A percentile compares a stretch with the other conserved stretches of the same genome.
Conservation (phyloP, 2,329 filamentous ascomycete species). For the Hymenoscyphus infarciens region DNA sequence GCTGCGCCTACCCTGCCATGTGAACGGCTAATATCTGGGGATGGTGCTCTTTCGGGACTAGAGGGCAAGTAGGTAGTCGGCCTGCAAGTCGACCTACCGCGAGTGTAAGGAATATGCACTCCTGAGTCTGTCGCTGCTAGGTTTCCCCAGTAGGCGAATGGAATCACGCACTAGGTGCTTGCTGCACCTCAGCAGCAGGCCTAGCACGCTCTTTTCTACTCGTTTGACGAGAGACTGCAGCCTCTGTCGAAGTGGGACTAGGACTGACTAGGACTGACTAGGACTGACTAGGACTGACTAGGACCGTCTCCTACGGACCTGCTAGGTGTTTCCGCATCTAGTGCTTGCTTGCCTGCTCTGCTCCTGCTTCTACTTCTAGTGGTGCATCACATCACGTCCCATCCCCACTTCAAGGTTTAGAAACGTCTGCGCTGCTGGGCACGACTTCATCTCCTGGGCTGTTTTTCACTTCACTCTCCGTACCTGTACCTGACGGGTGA, state of each 20-base stretch:
- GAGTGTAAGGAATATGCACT: neutral
- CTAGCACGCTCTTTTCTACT: neutral
- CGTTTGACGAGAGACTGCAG: neutral
- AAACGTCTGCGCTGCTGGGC: neutral
- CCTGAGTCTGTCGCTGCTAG: neutral
- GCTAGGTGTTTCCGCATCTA: no score
- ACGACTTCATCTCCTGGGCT: neutral
- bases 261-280: no score
- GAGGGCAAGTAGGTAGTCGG: neutral
- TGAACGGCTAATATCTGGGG: slow-evolving; percentile 26
- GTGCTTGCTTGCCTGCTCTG: no score
- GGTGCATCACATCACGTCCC: no score
- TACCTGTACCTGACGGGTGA: slow-evolving; percentile 29
- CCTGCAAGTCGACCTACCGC: neutral
- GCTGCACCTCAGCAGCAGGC: neutral
- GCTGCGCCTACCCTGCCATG: slow-evolving; percentile 21
- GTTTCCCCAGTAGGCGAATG: neutral
- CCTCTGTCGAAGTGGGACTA: neutral
- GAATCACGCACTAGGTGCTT: neutral
- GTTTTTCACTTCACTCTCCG: slow-evolving; percentile 8
- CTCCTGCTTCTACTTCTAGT: no score
- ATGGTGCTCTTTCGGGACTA: slow-evolving; percentile 6
- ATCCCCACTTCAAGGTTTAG: no score
- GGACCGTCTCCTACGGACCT: neutral
- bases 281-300: no score